phyloP scores from a whole-genome alignment of 2,329 filamentous ascomycete species.

The Teratosphaeria zuluensis region DNA sequence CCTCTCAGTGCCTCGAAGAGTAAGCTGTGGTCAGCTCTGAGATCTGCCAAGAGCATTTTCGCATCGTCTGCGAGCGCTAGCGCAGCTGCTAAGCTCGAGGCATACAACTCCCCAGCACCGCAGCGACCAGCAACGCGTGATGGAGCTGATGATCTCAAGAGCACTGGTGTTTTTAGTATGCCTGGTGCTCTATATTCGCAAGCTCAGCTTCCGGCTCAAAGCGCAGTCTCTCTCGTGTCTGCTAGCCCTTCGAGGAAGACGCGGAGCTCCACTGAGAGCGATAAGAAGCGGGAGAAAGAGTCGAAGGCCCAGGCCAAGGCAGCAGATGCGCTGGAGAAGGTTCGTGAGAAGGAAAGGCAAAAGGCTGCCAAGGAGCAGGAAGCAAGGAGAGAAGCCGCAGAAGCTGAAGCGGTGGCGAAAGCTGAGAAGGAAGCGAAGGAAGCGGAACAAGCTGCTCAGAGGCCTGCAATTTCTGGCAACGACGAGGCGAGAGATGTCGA shows the following conservation, averaged over 20 bases:
- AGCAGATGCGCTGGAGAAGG: conserved; percentile 57
- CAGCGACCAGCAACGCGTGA: conserved; percentile 10
- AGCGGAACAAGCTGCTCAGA: conserved; percentile 11
- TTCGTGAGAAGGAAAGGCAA: conserved; percentile 59
- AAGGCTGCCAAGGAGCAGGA: conserved; percentile 53
- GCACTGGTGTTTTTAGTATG: conserved; percentile 19
- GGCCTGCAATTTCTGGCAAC: conserved; percentile 25
- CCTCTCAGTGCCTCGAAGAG: conserved; percentile 87
- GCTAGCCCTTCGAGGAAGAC: conserved; percentile 37
- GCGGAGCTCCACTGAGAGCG: conserved; percentile 50
- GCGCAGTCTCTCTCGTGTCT: conserved; percentile 17
- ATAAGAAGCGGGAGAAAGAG: conserved; percentile 54
- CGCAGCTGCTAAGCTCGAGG: conserved; percentile 49
- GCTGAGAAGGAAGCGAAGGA: conserved; percentile 24
- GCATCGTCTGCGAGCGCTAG: conserved; percentile 59
- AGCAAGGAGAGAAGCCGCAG: conserved; percentile 30
- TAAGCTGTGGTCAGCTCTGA: conserved; percentile 82
- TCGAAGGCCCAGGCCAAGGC: conserved; percentile 52
- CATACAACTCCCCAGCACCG: conserved; percentile 21
- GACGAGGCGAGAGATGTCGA: conserved; percentile 34
- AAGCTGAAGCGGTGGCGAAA: conserved; percentile 26
- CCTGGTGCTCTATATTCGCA: conserved; percentile 24
- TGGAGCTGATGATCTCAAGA: conserved; percentile 10
- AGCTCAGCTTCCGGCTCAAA: conserved; percentile 13
- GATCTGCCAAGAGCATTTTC: conserved; percentile 76